Conservation (phyloP, 1,284 basidiomycete genomes). For the Waitea zeae region DNA sequence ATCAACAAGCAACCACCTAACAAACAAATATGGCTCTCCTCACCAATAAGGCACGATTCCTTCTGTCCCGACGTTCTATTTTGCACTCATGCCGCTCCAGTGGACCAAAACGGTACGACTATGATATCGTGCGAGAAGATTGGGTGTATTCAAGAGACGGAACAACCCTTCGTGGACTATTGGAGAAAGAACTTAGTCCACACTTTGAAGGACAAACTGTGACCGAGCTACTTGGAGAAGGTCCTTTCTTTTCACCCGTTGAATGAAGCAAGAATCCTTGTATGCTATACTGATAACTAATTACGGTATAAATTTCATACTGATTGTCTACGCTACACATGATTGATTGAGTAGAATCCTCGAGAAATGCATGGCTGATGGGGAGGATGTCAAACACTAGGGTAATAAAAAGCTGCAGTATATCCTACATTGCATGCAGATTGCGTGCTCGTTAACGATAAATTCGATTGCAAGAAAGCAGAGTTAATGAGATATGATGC, state of each 20-base stretch:
- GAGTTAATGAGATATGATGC: no score
- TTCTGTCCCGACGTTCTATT: conserved; percentile 1
- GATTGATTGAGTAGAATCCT: no score
- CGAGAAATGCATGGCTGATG: no score
- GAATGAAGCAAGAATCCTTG: no score
- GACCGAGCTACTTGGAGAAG: conserved; percentile 35
- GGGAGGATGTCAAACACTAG: no score
- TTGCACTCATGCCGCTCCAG: conserved; percentile 19
- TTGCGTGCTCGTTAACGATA: no score
- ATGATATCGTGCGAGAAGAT: conserved; percentile 28
- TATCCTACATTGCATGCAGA: no score
- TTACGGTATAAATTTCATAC: no score
- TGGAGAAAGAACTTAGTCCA: conserved; percentile 44
- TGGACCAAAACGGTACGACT: conserved; percentile 84
- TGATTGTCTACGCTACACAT: no score
- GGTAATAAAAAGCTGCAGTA: no score
- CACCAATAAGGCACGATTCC: conserved; percentile 52
- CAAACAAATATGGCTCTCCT: conserved; percentile 97
- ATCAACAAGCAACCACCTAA: conserved; percentile 99
- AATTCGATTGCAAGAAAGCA: no score
- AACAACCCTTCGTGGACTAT: conserved; percentile 39
- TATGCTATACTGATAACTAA: no score
- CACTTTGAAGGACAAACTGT: conserved; percentile 20
- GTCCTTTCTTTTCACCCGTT: background rate
- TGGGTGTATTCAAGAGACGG: conserved; percentile 74